Evolutionary conservation across 78 protist species (phyloP).

Genomic region (Bigelowiella natans): DNA sequence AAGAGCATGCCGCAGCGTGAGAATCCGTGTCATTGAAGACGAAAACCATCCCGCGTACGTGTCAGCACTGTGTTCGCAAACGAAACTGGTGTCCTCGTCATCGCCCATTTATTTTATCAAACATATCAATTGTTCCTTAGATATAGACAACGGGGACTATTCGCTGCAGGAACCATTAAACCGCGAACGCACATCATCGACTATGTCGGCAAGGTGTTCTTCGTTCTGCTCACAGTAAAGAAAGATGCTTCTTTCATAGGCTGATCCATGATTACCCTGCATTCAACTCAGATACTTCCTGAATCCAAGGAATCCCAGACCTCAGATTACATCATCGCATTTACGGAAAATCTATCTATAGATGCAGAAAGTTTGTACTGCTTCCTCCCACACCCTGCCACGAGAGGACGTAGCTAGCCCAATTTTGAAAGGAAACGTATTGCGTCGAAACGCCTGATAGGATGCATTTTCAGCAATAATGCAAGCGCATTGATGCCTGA

Average conservation of each 20-base stretch:
- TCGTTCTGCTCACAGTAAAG: background rate
- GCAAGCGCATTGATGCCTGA: too few relatives aligned
- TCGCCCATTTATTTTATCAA: too few relatives aligned
- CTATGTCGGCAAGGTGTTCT: background rate
- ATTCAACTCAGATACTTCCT: background rate
- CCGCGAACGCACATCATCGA: background rate
- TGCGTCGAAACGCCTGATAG: too few relatives aligned
- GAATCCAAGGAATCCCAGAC: background rate
- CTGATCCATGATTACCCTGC: background rate
- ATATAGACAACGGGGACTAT: background rate
- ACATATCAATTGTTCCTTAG: too few relatives aligned
- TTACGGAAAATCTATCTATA: background rate
- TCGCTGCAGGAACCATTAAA: background rate
- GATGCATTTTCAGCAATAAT: too few relatives aligned
- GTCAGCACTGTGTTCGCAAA: too few relatives aligned
- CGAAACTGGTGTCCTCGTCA: too few relatives aligned
- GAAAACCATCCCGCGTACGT: constrained; percentile 1
- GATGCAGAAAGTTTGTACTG: constrained; percentile 1
- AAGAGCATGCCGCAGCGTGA: background rate
- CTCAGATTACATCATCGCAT: background rate
- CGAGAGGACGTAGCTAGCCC: too few relatives aligned
- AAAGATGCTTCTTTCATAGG: background rate
- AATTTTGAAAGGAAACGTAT: too few relatives aligned
- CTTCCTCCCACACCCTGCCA: too few relatives aligned
- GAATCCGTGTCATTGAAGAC: background rate